A percentile compares a stretch with the other conserved stretches of the same genome.
phyloP scores from a whole-genome alignment of 2,329 filamentous ascomycete genomes.

The Exophiala sp. region DNA sequence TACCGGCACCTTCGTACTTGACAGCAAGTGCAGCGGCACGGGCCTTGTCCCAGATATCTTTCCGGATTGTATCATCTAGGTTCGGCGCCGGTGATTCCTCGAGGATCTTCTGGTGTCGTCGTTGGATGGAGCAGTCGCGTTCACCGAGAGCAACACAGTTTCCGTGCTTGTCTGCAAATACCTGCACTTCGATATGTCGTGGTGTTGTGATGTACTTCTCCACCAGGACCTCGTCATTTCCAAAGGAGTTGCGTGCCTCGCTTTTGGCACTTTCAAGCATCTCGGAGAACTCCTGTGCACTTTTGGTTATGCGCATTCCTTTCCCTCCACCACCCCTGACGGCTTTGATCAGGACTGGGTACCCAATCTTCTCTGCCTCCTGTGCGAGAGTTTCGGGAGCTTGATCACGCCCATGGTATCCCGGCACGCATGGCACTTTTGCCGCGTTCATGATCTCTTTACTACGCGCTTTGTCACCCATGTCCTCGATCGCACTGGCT shows the following conservation, averaged over 20 bases:
- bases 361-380: constrained; percentile 70
- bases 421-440: constrained; percentile 93
- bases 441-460: constrained; percentile 96
- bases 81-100: constrained; percentile 65
- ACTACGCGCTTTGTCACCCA: constrained; percentile 89
- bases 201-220: constrained; percentile 67
- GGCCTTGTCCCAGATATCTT: constrained; percentile 64
- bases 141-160: constrained; percentile 64
- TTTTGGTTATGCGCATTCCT: constrained; percentile 63
- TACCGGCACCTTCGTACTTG: constrained; percentile 63
- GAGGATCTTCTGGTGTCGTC: constrained; percentile 64
- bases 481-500: constrained; percentile 68
- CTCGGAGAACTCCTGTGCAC: constrained; percentile 56
- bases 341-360: constrained; percentile 63
- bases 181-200: constrained; percentile 64
- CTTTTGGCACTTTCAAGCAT: constrained; percentile 63
- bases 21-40: constrained; percentile 61
- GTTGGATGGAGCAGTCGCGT: constrained; percentile 63
- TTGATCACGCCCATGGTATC: constrained; percentile 88
- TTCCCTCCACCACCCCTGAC: constrained; percentile 67
- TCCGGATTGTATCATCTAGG: constrained; percentile 56
- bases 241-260: constrained; percentile 62
- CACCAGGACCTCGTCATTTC: constrained; percentile 63
- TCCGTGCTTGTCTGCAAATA: constrained; percentile 64
- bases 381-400: constrained; percentile 58